Evolutionary conservation across 73 alveolate species (phyloP).

Genomic region (Vitrella brassicaformis): DNA sequence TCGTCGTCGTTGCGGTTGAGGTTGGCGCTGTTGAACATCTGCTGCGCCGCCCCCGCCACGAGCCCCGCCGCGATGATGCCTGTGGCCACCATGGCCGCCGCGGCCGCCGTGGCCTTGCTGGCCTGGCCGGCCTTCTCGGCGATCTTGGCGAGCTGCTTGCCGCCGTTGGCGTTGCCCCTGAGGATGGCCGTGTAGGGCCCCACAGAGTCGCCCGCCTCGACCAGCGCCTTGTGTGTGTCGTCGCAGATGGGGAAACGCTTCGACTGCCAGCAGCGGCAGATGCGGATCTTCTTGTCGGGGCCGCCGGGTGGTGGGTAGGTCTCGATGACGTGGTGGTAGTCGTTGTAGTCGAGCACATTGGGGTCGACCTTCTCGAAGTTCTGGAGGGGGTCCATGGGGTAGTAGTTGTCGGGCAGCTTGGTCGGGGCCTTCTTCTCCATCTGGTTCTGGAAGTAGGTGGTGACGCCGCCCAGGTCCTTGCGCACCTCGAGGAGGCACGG

Average conservation of each 20-base stretch:
- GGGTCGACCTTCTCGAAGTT: background rate
- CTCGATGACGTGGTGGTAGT: background rate
- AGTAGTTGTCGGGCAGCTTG: background rate
- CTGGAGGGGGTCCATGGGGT: background rate
- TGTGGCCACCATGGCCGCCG: background rate
- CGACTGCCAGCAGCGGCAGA: slow-evolving; percentile 3
- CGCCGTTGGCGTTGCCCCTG: background rate
- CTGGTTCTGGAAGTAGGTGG: background rate
- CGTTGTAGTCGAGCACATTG: background rate
- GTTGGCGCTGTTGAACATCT: no score
- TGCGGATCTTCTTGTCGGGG: background rate
- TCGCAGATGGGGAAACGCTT: slow-evolving; percentile 1
- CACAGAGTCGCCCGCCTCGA: background rate
- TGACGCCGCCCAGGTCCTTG: background rate
- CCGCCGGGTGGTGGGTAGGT: background rate
- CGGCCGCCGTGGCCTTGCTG: background rate
- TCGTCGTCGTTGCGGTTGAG: no score
- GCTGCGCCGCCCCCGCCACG: no score
- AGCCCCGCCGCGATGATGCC: background rate
- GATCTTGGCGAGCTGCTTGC: background rate
- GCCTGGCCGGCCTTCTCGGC: background rate
- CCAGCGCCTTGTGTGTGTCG: background rate
- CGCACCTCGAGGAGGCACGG: background rate
- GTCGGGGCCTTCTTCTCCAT: background rate
- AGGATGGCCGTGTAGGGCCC: background rate